A percentile compares a stretch with the other conserved stretches of the same genome.
Conservation (phyloP, 2,329 filamentous ascomycete genomes). For the Pseudohalonectria lignicola region DNA sequence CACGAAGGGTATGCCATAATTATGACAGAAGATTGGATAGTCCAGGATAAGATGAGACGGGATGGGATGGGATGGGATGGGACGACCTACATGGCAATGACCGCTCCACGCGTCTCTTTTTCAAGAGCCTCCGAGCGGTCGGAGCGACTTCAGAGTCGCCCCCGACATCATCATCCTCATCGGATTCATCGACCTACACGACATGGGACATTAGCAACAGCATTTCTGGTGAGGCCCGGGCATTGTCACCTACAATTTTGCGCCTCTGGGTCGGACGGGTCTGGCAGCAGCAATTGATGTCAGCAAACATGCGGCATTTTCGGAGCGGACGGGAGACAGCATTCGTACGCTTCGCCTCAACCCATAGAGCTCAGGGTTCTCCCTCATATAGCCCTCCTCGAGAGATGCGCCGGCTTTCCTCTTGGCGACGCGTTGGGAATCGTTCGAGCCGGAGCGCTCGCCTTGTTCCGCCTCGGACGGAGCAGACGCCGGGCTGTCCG, state of each 20-base stretch:
- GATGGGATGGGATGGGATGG: no score
- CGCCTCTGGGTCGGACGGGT: slow-evolving; percentile 46
- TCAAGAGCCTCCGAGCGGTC: slow-evolving; percentile 47
- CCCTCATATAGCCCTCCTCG: slow-evolving; percentile 75
- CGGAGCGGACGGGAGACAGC: slow-evolving; percentile 4
- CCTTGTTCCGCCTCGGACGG: slow-evolving; percentile 29
- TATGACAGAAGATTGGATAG: neutral
- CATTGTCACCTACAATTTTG: slow-evolving; percentile 36
- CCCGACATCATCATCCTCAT: slow-evolving; percentile 33
- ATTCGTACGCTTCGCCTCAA: slow-evolving; percentile 75
- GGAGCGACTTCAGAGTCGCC: slow-evolving; percentile 43
- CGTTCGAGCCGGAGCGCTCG: slow-evolving; percentile 58
- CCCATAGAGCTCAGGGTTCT: slow-evolving; percentile 91
- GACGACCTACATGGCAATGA: slow-evolving; percentile 48
- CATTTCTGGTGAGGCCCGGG: neutral
- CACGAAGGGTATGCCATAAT: slow-evolving; percentile 7
- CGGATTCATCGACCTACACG: slow-evolving; percentile 37
- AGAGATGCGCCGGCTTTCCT: slow-evolving; percentile 53
- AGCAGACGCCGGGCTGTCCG: slow-evolving; percentile 41
- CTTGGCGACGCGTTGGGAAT: slow-evolving; percentile 60
- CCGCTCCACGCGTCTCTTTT: slow-evolving; percentile 57
- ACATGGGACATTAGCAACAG: slow-evolving; percentile 9
- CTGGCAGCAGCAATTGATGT: slow-evolving; percentile 23
- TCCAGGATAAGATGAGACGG: neutral
- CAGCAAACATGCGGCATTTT: slow-evolving; percentile 14